These are phyloP conservation scores for Heritiera fomes DNA, from an alignment of 345 rosid genomes.

Conservation along the genomic window DNA sequence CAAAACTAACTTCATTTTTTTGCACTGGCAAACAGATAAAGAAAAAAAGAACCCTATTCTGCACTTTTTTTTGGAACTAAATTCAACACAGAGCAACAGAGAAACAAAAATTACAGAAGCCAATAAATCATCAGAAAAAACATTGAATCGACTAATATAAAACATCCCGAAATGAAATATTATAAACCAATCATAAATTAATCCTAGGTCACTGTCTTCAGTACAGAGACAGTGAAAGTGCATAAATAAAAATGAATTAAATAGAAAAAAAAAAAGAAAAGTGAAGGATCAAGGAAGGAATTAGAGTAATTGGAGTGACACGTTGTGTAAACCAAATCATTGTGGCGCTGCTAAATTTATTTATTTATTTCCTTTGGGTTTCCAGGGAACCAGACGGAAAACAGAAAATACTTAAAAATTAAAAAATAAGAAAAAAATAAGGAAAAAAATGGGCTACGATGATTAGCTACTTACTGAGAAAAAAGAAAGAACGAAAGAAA, in stretches of 20 bases:
- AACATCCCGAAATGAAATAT: background rate
- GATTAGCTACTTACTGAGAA: slow-evolving; percentile 25
- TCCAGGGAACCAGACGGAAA: slow-evolving; percentile 3
- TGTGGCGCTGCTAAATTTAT: background rate
- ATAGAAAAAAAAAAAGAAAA: background rate
- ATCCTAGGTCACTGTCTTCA: background rate
- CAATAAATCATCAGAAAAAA: background rate
- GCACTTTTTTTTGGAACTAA: too few relatives aligned
- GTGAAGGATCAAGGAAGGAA: background rate
- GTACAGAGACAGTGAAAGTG: background rate
- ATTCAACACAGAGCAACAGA: too few relatives aligned
- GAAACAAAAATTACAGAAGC: background rate
- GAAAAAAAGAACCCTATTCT: too few relatives aligned
- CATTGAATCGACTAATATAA: background rate
- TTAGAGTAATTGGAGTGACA: slow-evolving; percentile 5
- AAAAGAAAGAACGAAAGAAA: slow-evolving; percentile 20
- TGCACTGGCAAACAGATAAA: background rate
- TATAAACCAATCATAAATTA: background rate
- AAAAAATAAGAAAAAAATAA: too few relatives aligned
- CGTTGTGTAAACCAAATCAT: background rate
- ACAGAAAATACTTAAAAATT: background rate
- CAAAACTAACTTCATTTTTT: background rate
- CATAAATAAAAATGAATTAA: background rate
- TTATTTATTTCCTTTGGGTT: background rate
- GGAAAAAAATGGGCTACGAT: background rate